Conservation (phyloP, 352 stramenopile species). For the Phytophthora tubulina region DNA sequence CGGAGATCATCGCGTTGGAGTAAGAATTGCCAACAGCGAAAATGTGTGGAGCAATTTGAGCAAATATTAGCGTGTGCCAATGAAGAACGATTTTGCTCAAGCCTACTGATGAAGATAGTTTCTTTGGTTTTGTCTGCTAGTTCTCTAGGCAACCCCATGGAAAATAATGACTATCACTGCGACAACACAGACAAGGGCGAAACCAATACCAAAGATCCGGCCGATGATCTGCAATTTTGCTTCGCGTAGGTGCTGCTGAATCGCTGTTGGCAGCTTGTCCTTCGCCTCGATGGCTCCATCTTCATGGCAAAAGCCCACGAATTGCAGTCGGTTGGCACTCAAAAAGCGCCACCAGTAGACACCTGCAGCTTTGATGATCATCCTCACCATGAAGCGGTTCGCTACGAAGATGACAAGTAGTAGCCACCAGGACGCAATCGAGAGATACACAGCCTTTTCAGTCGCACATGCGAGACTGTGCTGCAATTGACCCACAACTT, state of each 20-base stretch:
- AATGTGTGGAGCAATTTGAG: conserved; percentile 2
- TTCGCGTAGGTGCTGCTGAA: conserved; percentile 50
- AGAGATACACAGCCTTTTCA: conserved; percentile 73
- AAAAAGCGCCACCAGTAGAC: conserved; percentile 70
- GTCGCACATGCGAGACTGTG: conserved; percentile 55
- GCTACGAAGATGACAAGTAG: conserved; percentile 54
- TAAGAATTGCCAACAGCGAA: conserved; percentile 21
- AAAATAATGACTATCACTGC: conserved; percentile 29
- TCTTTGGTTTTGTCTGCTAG: background rate
- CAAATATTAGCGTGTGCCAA: conserved; percentile 7
- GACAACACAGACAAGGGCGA: conserved; percentile 27
- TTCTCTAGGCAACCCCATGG: conserved; percentile 22
- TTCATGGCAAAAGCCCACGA: conserved; percentile 67
- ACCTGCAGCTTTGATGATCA: conserved; percentile 56
- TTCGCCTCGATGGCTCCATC: conserved; percentile 50
- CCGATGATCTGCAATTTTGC: conserved; percentile 53
- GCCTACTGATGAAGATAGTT: background rate
- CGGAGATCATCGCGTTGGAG: conserved; percentile 49
- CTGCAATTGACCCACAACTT: conserved; percentile 44
- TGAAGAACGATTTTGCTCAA: background rate
- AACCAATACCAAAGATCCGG: conserved; percentile 44
- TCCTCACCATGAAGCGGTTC: conserved; percentile 55
- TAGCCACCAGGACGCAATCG: conserved; percentile 70
- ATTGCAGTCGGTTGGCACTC: conserved; percentile 59
- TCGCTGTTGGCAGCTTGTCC: conserved; percentile 45